phyloP scores from a whole-genome alignment of 2,329 filamentous ascomycete genomes.

The Fusarium agapanthi region DNA sequence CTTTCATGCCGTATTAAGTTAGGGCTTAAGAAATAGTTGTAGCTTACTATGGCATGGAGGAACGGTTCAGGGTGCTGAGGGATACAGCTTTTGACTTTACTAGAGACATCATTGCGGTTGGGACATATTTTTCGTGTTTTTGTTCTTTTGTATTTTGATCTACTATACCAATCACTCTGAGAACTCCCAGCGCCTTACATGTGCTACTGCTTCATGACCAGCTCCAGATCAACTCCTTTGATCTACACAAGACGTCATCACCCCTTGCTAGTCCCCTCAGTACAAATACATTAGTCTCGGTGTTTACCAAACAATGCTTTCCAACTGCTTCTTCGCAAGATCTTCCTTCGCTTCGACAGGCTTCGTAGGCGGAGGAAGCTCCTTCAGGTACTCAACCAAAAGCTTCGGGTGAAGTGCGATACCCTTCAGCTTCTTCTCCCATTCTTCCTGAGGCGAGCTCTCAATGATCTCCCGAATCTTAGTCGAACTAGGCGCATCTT shows the following conservation, averaged over 20 bases:
- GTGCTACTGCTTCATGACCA: not conserved
- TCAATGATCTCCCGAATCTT: slow-evolving; percentile 34
- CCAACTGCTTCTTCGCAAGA: not conserved
- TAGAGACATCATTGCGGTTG: not conserved
- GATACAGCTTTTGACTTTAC: not conserved
- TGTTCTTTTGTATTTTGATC: not conserved
- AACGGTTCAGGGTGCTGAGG: not conserved
- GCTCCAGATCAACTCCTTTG: not conserved
- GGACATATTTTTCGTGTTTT: not conserved
- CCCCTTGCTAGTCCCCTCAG: too few relatives aligned
- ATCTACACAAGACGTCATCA: not conserved
- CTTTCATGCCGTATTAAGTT: slow-evolving; percentile 21
- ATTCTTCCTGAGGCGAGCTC: not conserved
- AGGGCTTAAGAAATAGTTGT: not conserved
- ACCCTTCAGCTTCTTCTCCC: not conserved
- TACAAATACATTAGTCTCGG: too few relatives aligned
- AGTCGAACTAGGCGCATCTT: slow-evolving; percentile 36
- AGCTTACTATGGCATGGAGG: not conserved
- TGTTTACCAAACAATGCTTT: not conserved
- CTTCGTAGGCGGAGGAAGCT: not conserved
- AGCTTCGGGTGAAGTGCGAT: slow-evolving; percentile 12
- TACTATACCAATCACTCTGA: not conserved
- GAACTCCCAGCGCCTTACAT: not conserved
- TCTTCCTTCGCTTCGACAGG: not conserved
- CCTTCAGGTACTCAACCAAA: slow-evolving; percentile 12